Base-by-base conservation (phyloP, 495 filamentous ascomycete species). In the Aspergillus kassunensis region DNA sequence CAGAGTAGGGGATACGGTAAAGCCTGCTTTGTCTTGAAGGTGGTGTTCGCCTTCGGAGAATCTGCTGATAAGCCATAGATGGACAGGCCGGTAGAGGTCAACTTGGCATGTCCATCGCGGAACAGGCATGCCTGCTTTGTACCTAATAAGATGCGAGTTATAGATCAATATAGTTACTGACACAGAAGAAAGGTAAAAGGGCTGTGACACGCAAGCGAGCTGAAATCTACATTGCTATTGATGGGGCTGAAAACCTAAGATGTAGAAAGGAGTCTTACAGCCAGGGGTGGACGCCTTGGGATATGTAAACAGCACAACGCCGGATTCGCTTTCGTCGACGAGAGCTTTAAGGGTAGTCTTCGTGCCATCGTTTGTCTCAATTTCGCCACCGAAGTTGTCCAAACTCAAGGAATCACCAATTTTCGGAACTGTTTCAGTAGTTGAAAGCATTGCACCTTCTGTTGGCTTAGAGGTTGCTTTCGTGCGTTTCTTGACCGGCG, bases 241-340 rank as follows among this genome's bases (percentile, higher is more conserved):
- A 25, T 11, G 1, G 21, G 5, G 9, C 6, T 15, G 33, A 58
- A 54, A 16, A 43, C 21, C 30, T 33, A 39, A 37, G 36, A 49
- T 27, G 51, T 50, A 23, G 12, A 10, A 13, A 18, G 30, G 36
- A 2, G 25, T 81, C 90, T 81, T 85, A 96, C 93, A 98, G 50
- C 95, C 93, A 23, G 88, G 88, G 23, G 93, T 98, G 10, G 87
- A 92, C 52, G 93, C 93, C 75, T 87, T 95, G 25, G 93, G 93
- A 64, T 97, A 98, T 29, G 90, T 96, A 67, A 98, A 97, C 25
- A 98, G 67, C 13, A 95, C 88, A 19, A 97, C 87, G 18, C 93
- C 92, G 43, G 78, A 76, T 70, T 90, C 85, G 75, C 90, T 92
- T 56, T 84, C 79, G 35, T 89, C 86, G 13, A 97, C 81, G 20